Evolutionary conservation across 208 protist genomes (phyloP).

Genomic region (Leishmania guyanensis): DNA sequence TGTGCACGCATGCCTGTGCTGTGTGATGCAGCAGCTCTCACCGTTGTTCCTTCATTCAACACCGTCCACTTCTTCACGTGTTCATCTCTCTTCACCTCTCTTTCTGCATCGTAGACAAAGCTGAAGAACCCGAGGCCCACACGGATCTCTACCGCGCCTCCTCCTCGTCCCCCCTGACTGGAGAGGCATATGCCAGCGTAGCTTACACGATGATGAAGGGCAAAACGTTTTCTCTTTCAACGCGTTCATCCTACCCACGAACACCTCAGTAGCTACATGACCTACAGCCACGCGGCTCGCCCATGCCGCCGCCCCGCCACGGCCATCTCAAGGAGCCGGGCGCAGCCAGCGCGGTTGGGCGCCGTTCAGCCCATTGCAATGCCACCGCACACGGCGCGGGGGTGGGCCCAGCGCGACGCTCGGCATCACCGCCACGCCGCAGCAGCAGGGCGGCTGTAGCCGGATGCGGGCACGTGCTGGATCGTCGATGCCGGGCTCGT

Average conservation of each 20-base stretch:
- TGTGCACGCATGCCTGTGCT: background rate
- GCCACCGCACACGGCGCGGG: background rate
- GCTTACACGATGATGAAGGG: too few species aligned
- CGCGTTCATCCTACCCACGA: too few species aligned
- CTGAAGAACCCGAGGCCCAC: too few species aligned
- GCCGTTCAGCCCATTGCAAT: background rate
- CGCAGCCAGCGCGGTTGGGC: background rate
- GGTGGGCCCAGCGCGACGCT: background rate
- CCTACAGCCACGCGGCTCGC: too few species aligned
- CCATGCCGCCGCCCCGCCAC: too few species aligned
- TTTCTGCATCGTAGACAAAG: too few species aligned
- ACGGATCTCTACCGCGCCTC: too few species aligned
- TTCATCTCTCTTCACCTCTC: too few species aligned
- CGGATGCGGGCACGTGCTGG: background rate
- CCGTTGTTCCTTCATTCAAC: background rate
- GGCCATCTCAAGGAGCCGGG: background rate
- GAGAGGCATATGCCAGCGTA: too few species aligned
- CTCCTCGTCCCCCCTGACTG: too few species aligned
- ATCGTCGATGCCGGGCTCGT: background rate
- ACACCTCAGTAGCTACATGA: too few species aligned
- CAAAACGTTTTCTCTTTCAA: too few species aligned
- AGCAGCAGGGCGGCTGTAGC: background rate
- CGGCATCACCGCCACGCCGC: background rate
- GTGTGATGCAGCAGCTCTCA: background rate
- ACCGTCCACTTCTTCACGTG: background rate